Conservation (phyloP, 768 basidiomycete genomes). For the Lentinula aciculospora region DNA sequence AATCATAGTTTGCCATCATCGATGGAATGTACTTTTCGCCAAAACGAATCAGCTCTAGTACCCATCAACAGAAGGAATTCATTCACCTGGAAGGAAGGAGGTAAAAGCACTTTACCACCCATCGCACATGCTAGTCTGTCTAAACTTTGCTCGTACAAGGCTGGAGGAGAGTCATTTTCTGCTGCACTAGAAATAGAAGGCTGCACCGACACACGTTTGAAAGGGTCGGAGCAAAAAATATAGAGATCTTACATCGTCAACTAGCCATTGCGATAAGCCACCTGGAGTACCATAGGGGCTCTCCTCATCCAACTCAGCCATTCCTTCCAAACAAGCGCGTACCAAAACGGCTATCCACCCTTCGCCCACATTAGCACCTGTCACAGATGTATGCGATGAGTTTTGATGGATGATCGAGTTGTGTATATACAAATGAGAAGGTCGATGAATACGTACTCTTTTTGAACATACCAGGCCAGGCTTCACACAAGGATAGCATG, state of each 20-base stretch:
- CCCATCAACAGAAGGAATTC: background rate
- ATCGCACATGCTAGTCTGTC: slow-evolving; percentile 79
- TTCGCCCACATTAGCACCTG: slow-evolving; percentile 46
- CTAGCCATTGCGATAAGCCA: slow-evolving; percentile 54
- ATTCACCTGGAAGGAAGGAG: slow-evolving; percentile 62
- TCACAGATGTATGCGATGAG: background rate
- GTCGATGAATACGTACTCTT: background rate
- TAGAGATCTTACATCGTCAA: slow-evolving; percentile 57
- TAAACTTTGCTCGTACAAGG: slow-evolving; percentile 76
- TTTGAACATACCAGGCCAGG: slow-evolving; percentile 50
- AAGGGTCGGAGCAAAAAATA: background rate
- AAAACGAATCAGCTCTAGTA: background rate
- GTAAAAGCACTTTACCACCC: slow-evolving; percentile 70
- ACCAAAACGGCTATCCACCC: slow-evolving; percentile 72
- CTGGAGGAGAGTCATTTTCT: slow-evolving; percentile 58
- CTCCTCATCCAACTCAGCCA: slow-evolving; percentile 72
- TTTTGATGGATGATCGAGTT: background rate
- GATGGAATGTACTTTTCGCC: slow-evolving; percentile 60
- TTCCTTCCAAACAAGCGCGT: slow-evolving; percentile 74
- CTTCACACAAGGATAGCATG: slow-evolving; percentile 77
- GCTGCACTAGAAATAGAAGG: slow-evolving; percentile 59
- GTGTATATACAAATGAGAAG: background rate
- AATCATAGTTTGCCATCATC: slow-evolving; percentile 78
- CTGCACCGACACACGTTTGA: slow-evolving; percentile 24
- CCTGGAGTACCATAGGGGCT: slow-evolving; percentile 18